Evolutionary conservation across 228 moss, liverwort and hornwort genomes (phyloP).

Genomic region (Sphagnum fallax): DNA sequence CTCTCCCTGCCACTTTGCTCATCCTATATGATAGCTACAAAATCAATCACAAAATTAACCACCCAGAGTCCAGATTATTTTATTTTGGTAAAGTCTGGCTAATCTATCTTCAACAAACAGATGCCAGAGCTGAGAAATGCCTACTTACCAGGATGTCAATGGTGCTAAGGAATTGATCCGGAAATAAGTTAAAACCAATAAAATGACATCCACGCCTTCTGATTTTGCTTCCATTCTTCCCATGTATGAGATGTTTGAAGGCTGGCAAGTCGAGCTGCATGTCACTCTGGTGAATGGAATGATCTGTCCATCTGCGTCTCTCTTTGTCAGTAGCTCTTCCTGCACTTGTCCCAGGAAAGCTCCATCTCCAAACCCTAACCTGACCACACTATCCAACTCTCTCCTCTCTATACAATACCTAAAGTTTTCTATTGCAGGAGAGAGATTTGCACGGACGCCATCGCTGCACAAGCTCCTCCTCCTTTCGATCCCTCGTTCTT

Average conservation of each 20-base stretch:
- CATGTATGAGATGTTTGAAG: conserved; percentile 99
- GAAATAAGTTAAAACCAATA: background rate
- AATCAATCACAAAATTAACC: no score
- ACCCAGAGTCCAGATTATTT: no score
- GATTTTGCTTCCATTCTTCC: conserved; percentile 99
- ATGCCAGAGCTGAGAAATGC: no score
- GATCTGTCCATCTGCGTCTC: conserved; percentile 99
- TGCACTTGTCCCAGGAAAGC: conserved; percentile 14
- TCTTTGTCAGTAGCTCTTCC: conserved; percentile 98
- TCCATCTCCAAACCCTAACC: background rate
- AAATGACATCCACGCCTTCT: conserved; percentile 48
- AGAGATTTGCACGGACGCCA: no score
- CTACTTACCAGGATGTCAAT: no score
- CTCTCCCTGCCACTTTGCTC: conserved; percentile 94
- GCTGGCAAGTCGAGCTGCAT: conserved; percentile 99
- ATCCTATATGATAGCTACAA: conserved; percentile 35
- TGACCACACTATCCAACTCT: background rate
- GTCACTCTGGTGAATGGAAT: conserved; percentile 99
- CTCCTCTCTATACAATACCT: no score
- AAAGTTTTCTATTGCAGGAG: no score
- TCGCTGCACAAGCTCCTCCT: no score
- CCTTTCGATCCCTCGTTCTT: no score
- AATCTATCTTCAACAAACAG: no score
- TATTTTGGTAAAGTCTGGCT: no score
- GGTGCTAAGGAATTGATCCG: no score